A percentile compares a stretch with the other conserved stretches of the same genome.
Evolutionary conservation across 2,329 filamentous ascomycete genomes (phyloP).

Genomic region (Penicillium expansum): DNA sequence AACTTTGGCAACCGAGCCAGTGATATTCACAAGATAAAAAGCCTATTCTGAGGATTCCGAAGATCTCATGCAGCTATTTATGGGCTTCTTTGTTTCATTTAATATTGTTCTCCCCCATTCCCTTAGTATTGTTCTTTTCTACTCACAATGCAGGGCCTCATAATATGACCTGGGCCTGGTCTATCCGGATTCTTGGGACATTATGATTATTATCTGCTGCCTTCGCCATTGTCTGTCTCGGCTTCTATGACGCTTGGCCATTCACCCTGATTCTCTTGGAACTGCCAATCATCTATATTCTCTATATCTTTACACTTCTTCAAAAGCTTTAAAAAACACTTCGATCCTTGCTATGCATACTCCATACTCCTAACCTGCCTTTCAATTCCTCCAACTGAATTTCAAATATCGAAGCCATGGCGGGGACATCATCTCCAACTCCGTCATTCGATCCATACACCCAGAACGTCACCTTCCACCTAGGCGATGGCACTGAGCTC

Average conservation of each 20-base stretch:
- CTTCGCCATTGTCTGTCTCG: slow-evolving; percentile 32
- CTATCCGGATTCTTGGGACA: neutral
- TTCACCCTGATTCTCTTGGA: slow-evolving; percentile 9
- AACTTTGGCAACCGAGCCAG: neutral
- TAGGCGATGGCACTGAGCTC: slow-evolving; percentile 46
- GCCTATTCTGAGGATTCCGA: neutral
- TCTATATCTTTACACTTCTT: neutral
- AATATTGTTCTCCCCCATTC: slow-evolving; percentile 25
- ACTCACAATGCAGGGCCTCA: neutral
- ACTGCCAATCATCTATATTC: neutral
- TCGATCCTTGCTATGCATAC: neutral
- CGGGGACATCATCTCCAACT: slow-evolving; percentile 1
- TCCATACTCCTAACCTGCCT: neutral
- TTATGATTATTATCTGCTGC: neutral
- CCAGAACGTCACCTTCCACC: slow-evolving; percentile 51
- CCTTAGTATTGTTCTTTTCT: slow-evolving; percentile 28
- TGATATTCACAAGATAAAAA: neutral
- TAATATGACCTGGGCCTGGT: neutral
- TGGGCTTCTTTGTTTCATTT: slow-evolving; percentile 11
- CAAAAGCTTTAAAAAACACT: neutral
- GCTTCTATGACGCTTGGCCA: slow-evolving; percentile 11
- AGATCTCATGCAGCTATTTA: slow-evolving; percentile 2
- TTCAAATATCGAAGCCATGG: slow-evolving; percentile 5
- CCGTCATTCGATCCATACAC: slow-evolving; percentile 50
- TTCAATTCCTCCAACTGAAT: slow-evolving; percentile 10